These are phyloP conservation scores for Trichoderma citrinoviride DNA, from an alignment of 2,329 filamentous ascomycete species.

Conservation along the genomic window DNA sequence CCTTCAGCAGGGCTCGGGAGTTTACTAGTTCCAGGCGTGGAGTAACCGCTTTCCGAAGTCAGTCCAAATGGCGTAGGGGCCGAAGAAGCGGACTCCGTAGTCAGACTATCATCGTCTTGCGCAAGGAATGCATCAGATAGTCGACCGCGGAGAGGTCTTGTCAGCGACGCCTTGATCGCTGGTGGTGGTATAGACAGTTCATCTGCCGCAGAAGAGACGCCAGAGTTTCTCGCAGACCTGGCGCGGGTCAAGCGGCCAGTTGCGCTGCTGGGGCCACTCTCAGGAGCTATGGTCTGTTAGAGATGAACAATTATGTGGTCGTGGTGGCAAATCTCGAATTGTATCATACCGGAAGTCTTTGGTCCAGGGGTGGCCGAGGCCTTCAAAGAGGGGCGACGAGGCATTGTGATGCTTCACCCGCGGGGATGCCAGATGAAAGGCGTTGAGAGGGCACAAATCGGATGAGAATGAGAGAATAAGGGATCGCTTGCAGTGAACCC, in stretches of 20 bases:
- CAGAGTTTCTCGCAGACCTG: slow-evolving; percentile 25
- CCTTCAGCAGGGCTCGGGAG: slow-evolving; percentile 35
- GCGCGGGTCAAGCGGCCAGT: slow-evolving; percentile 31
- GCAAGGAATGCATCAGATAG: slow-evolving; percentile 24
- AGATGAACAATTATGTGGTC: background rate
- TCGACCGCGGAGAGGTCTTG: slow-evolving; percentile 27
- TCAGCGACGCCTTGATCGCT: background rate
- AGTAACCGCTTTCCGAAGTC: slow-evolving; percentile 35
- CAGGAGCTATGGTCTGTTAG: background rate
- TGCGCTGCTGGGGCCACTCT: background rate
- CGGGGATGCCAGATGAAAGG: background rate
- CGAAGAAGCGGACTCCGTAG: slow-evolving; percentile 36
- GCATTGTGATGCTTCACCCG: slow-evolving; percentile 27
- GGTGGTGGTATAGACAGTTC: background rate
- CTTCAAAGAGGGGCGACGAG: slow-evolving; percentile 32
- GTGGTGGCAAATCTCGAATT: background rate
- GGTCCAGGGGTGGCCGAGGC: slow-evolving; percentile 24
- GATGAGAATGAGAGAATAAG: background rate
- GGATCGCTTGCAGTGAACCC: background rate
- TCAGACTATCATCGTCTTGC: slow-evolving; percentile 21
- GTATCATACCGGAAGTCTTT: slow-evolving; percentile 24
- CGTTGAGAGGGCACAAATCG: too few relatives aligned
- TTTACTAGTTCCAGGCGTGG: slow-evolving; percentile 40
- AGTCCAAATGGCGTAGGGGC: slow-evolving; percentile 32
- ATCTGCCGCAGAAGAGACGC: background rate